Base-by-base conservation (phyloP, 805 yeast species). In the Yamadazyma ubonensis region DNA sequence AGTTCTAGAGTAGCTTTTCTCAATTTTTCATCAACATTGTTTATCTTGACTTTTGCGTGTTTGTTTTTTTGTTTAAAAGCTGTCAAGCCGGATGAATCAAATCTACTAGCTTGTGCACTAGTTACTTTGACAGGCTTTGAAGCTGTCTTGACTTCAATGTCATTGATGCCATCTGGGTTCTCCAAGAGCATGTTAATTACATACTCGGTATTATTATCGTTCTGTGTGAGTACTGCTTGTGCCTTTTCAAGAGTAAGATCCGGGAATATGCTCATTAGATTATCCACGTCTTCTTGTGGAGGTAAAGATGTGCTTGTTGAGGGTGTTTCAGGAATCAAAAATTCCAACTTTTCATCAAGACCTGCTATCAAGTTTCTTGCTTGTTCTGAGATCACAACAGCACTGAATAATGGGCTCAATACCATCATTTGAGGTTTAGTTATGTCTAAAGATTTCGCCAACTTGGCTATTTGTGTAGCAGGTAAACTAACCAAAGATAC, bases 171-270 rank as follows among this genome's bases (percentile, higher is more conserved):
- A 4, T 61, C 65, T 0, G 90, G 86, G 39, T 79, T 65, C 48
- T 86, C 96, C 12, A 89, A 64, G 11, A 88, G 53, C 29, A 67
- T 54, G 47, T 78, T 70, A 2, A 85, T 82, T 0, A 79, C 78
- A 23, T 53, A 42, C 45, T 84, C 91, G 1, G 81, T 76, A 39
- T 77, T 65, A 30, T 73, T 61, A 30, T 71, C 65, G 49, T 78
- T 61, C 30, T 71, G 67, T 46, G 76, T 61, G 10, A 87, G 58
- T 2, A 86, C 50, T 2, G 66, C 63, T n/a, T 60, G 61, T 0
- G 81, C 73, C 53, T 78, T 73, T 1, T 64, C 58, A 3, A 57
- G 52, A 0, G 75, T 61, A 25, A 87, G 55, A 28, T 73, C 73
- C 0, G 96, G 96, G 55, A 88, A 86, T 45, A 89, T 44, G 14